These are phyloP conservation scores for Hypoxylon sp. DNA, from an alignment of 2,329 filamentous ascomycete genomes.

Conservation along the genomic window DNA sequence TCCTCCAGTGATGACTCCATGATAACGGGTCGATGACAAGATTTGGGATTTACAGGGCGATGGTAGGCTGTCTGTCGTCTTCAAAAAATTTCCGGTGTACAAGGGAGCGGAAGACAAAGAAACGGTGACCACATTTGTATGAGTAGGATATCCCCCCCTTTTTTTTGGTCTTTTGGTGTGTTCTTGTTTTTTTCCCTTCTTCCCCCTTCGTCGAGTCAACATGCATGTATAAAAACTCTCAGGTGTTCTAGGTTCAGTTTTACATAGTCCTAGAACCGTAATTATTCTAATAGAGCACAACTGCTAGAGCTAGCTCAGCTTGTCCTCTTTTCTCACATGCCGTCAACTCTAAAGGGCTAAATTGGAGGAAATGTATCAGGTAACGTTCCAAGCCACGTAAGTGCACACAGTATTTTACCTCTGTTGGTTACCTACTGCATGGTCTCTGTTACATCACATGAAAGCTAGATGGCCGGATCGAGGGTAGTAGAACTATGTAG, in stretches of 20 bases:
- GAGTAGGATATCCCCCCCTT: conserved; percentile 52
- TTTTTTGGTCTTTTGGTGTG: too few relatives aligned
- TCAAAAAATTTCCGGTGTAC: conserved; percentile 34
- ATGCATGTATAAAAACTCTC: conserved; percentile 28
- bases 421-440: conserved; percentile 23
- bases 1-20: conserved; percentile 38
- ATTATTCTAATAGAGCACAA: conserved; percentile 34
- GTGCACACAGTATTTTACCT: conserved; percentile 1
- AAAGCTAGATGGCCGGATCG: conserved; percentile 9
- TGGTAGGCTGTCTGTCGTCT: conserved; percentile 32
- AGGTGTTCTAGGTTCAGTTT: conserved; percentile 22
- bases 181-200: too few relatives aligned
- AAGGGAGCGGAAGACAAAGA: conserved; percentile 30
- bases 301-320: conserved; percentile 23
- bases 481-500: conserved; percentile 8
- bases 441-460: conserved; percentile 31
- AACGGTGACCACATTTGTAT: conserved; percentile 43
- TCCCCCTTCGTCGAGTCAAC: conserved; percentile 21
- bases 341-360: background rate
- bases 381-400: conserved; percentile 26
- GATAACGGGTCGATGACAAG: conserved; percentile 35
- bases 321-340: background rate
- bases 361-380: background rate
- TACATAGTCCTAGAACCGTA: conserved; percentile 28
- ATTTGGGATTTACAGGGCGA: conserved; percentile 27